Base-by-base conservation (phyloP, 75 land plant species). In the Selaginella tamariscina region DNA sequence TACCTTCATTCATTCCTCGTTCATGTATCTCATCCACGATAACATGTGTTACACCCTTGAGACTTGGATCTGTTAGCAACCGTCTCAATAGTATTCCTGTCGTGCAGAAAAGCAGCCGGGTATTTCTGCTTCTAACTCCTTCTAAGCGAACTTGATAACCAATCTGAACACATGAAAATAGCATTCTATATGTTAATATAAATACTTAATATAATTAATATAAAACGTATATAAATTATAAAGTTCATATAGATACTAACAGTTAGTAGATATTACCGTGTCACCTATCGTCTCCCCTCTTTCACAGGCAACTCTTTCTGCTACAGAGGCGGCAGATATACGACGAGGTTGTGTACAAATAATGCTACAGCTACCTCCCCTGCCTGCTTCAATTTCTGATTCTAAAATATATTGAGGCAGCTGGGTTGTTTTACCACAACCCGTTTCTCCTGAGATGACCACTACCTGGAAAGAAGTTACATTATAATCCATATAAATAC, bases 11-110 rank as follows among this genome's bases (percentile, higher is more conserved):
- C 98, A 94, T 94, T 66, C 98, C 98, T 74, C 98, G 70, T 73
- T 94, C 98, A 80, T 94, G 98, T 71, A 94, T 94, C 75, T 94
- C 98, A 83, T 94, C 98, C 21, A 94, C 96, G 66, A 94, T 78
- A 28, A 94, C 96, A 87, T 94, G 98, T 23, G 85, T 89, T 55
- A 89, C 72, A 60, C 98, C 98, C 76, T 74, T 72, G 70, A 94
- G 70, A 59, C 81, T 82, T 2, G 83, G 86, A 65, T 94, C 98
- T 33, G 78, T 74, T 69, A 94, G 74, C 73, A 89, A 76, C 54
- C 96, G 70, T 33, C 98, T 81, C 32, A 94, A 84, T 71, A 94
- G 76, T 72, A 94, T 87, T 28, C 98, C 98, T 68, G 91, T 87
- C 21, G 98, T 94, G 68, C 98, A 94, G 68, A 94, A 93, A 32